phyloP scores from a whole-genome alignment of 2,329 filamentous ascomycete species.

The Scortechinia acanthostroma region DNA sequence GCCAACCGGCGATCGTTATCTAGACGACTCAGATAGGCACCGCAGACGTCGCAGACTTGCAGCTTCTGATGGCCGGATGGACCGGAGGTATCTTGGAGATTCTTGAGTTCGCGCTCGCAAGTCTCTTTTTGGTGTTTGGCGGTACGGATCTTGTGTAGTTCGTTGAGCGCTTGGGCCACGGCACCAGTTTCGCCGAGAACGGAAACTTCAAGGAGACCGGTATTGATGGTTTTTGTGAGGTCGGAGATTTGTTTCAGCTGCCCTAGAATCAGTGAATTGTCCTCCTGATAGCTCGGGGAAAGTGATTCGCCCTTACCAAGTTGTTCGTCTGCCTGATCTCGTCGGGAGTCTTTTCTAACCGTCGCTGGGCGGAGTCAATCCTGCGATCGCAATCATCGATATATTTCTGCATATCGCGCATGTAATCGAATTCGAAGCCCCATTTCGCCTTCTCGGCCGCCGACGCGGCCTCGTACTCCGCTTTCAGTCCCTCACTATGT shows the following conservation, averaged over 20 bases:
- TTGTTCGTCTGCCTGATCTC: constrained; percentile 93
- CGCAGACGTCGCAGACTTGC: constrained; percentile 97
- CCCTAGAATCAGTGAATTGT: background rate
- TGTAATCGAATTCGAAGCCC: constrained; percentile 94
- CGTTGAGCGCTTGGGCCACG: constrained; percentile 76
- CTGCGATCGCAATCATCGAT: constrained; percentile 93
- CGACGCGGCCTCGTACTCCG: constrained; percentile 74
- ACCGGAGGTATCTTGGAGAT: constrained; percentile 82
- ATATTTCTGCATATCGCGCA: constrained; percentile 91
- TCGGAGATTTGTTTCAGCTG: constrained; percentile 70
- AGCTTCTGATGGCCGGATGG: constrained; percentile 94
- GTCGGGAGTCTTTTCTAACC: constrained; percentile 93
- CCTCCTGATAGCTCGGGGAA: background rate
- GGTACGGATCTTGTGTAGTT: constrained; percentile 78
- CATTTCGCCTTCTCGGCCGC: constrained; percentile 68
- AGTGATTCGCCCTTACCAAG: constrained; percentile 37
- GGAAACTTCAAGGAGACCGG: constrained; percentile 77
- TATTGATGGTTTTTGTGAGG: constrained; percentile 69
- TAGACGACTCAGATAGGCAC: constrained; percentile 82
- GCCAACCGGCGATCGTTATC: constrained; percentile 91
- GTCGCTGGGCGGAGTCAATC: constrained; percentile 82
- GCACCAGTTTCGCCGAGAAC: constrained; percentile 76
- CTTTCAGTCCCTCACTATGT: constrained; percentile 80
- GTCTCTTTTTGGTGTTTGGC: constrained; percentile 77
- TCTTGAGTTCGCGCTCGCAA: constrained; percentile 80